phyloP scores from a whole-genome alignment of 495 filamentous ascomycete genomes.

The Hapsidospora chrysogenum region DNA sequence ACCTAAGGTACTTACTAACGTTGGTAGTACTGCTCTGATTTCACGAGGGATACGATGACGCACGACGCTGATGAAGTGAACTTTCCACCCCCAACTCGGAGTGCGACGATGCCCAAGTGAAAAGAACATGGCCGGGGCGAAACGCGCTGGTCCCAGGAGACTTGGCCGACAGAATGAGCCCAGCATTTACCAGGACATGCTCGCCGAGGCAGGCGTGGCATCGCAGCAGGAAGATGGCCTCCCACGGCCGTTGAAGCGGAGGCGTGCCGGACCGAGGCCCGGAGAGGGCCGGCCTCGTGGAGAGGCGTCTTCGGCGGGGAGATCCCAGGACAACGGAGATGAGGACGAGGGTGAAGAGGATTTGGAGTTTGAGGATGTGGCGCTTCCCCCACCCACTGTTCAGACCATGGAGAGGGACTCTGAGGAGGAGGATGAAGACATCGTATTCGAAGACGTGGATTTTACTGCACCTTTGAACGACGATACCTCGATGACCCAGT shows the following conservation, averaged over 20 bases:
- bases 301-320: too few species aligned
- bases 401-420: constrained; percentile 13
- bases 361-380: constrained; percentile 20
- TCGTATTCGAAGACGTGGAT: constrained; percentile 20
- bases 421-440: constrained; percentile 17
- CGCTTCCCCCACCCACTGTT: constrained; percentile 9
- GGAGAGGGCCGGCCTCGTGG: background rate
- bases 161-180: constrained; percentile 16
- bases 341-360: constrained; percentile 17
- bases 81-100: too few species aligned
- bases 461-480: constrained; percentile 6
- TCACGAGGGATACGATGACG: too few species aligned
- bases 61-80: too few species aligned
- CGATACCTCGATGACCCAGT: background rate
- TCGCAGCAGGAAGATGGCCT: constrained; percentile 7
- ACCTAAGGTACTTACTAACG: too few species aligned
- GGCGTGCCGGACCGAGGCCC: constrained; percentile 9
- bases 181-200: constrained; percentile 49
- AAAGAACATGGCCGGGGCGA: background rate
- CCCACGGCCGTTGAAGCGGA: constrained; percentile 22
- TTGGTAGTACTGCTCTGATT: too few species aligned
- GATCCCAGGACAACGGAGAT: constrained; percentile 4
- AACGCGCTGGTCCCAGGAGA: background rate
- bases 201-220: constrained; percentile 40
- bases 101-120: too few species aligned